Evolutionary conservation across 192 early-diverging fungal genomes (phyloP), one percentile per base, ranked within the genome.

Genomic region (Allomyces macrogynus): DNA sequence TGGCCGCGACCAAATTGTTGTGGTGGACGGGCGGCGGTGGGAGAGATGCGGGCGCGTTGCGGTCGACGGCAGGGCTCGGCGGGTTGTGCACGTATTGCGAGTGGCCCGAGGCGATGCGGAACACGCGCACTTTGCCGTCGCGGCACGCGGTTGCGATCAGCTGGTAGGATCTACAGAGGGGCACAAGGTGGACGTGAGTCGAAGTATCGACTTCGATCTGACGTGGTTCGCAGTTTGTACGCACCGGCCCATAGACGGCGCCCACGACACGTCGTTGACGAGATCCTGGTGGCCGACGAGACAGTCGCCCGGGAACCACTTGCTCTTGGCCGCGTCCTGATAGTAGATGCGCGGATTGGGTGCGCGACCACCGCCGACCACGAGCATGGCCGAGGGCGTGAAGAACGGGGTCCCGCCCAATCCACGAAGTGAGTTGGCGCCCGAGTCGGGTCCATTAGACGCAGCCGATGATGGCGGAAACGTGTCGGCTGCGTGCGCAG

Each of bases 331-430:
- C 60, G 43, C 67, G 49, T 61, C 65, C n/a, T 64, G 24, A 8
- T 25, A 24, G 49, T 66, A 66, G 61, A 66, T 66, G 24, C 61
- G 60, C 25, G 62, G 60, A 18, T 26, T 43, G 5, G 12, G 49
- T n/a, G 89, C 87, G 63, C 84, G 87, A 27, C 91, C 89, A 67
- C 89, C 83, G 4, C 90, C 90, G 18, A 97, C 83, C 4, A 81
- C 90, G 72, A 97, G 84, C 83, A 87, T 86, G 85, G 76, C 1
- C 80, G 72, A 64, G 84, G 86, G 42, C 87, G 81, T 23, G 89
- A 87, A 24, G 88, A 57, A 20, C 12, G 49, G 49, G 49, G 49
- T 57, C 12, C 49, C 49, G 49, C 20, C 49, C 9, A 57, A 10
- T 3, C 49, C 49, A 14, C 49, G 49, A 1, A 16, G 24, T 10